Evolutionary conservation across 148 eudicot genomes (phyloP).

Genomic region (Rhododendron kiyosumense): DNA sequence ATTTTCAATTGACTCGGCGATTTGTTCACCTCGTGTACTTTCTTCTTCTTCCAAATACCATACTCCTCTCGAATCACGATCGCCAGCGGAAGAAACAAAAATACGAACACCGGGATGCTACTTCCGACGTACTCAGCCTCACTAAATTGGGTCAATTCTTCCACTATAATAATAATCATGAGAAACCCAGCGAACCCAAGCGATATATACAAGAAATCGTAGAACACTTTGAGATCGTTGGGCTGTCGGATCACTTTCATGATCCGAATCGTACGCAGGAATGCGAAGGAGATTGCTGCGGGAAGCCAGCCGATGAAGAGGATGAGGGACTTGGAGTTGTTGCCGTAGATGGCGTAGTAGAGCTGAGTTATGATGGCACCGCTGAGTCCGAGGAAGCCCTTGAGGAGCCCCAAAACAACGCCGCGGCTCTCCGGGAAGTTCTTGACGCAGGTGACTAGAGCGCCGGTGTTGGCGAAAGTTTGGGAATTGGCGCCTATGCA

Average conservation of each 20-base stretch:
- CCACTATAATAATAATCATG: constrained; percentile 22
- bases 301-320: constrained; percentile 42
- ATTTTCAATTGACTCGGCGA: constrained; percentile 6
- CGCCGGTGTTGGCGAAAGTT: constrained; percentile 31
- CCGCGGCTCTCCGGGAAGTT: constrained; percentile 45
- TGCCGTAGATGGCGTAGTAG: constrained; percentile 21
- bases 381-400: constrained; percentile 38
- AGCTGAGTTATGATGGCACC: constrained; percentile 34
- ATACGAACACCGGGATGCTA: constrained; percentile 11
- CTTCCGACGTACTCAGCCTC: constrained; percentile 14
- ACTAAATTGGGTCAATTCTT: constrained; percentile 12
- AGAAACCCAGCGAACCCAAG: constrained; percentile 35
- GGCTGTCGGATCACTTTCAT: constrained; percentile 23
- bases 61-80: constrained; percentile 24
- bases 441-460: constrained; percentile 36
- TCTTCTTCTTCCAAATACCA: constrained; percentile 12
- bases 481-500: constrained; percentile 35
- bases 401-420: constrained; percentile 33
- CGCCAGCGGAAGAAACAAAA: constrained; percentile 26
- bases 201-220: constrained; percentile 28
- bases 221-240: constrained; percentile 32
- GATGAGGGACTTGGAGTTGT: constrained; percentile 26
- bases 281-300: constrained; percentile 30
- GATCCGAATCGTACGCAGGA: constrained; percentile 31
- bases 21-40: constrained; percentile 2